Evolutionary conservation across 2,329 filamentous ascomycete species (phyloP).

Genomic region (Sclerotinia borealis): DNA sequence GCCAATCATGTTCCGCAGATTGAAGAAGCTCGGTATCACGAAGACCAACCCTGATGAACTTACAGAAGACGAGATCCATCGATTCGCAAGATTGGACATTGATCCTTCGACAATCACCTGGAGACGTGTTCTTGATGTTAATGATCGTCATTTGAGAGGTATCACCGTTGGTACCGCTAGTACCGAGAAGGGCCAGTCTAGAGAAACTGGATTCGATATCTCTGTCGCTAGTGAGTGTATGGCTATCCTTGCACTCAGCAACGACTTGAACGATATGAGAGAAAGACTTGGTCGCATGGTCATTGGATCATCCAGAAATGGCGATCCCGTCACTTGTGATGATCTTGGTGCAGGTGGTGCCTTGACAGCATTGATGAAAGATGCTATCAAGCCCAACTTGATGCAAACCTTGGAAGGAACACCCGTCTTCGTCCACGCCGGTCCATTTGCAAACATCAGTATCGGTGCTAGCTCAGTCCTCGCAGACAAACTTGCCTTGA

Average conservation of each 20-base stretch:
- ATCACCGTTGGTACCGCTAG: conserved; percentile 83
- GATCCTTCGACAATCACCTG: conserved; percentile 97
- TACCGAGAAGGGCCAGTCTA: conserved; percentile 83
- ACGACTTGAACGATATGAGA: conserved; percentile 78
- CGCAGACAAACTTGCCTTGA: conserved; percentile 90
- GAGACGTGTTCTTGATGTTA: conserved; percentile 93
- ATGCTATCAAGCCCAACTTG: conserved; percentile 97
- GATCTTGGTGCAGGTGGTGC: conserved; percentile 91
- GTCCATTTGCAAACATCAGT: conserved; percentile 96
- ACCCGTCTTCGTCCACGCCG: conserved; percentile 94
- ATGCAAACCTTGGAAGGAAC: conserved; percentile 98
- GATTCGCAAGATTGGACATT: conserved; percentile 92
- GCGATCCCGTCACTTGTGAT: conserved; percentile 92
- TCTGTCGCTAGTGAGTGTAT: conserved; percentile 97
- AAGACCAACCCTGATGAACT: conserved; percentile 92
- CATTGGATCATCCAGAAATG: conserved; percentile 75
- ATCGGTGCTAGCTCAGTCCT: conserved; percentile 95
- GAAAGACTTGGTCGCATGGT: conserved; percentile 95
- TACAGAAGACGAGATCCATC: conserved; percentile 78
- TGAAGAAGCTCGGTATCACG: conserved; percentile 92
- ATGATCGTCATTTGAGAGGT: conserved; percentile 86
- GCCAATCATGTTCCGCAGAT: conserved; percentile 83
- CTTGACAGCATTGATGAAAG: conserved; percentile 90
- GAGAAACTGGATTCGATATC: conserved; percentile 94
- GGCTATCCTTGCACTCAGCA: conserved; percentile 94